phyloP scores from a whole-genome alignment of 2,329 filamentous ascomycete genomes.

The Rutstroemia sydowiana region DNA sequence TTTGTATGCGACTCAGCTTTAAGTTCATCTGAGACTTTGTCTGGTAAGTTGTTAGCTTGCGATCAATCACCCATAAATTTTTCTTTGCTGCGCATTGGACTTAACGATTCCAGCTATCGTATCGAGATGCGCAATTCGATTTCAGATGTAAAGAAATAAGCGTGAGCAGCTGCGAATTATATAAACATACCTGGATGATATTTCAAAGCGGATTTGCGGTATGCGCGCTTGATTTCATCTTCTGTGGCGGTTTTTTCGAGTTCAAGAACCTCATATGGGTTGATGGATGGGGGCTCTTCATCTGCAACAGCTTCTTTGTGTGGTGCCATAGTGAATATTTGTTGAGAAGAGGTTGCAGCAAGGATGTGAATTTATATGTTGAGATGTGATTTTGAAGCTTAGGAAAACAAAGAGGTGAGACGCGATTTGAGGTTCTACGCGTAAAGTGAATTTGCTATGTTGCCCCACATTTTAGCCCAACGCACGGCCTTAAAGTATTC shows the following conservation, averaged over 20 bases:
- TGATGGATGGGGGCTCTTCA: constrained; percentile 35
- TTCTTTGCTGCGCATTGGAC: not conserved
- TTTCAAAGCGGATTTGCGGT: constrained; percentile 82
- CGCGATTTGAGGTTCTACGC: too few relatives aligned
- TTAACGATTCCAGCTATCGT: not conserved
- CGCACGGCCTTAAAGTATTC: too few relatives aligned
- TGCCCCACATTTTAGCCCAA: too few relatives aligned
- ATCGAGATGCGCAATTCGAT: not conserved
- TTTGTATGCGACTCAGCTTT: constrained; percentile 67
- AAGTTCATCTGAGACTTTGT: constrained; percentile 65
- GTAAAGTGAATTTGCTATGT: too few relatives aligned
- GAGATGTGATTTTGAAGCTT: too few relatives aligned
- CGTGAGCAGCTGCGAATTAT: not conserved
- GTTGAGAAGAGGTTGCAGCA: too few relatives aligned
- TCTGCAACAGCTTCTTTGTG: constrained; percentile 21
- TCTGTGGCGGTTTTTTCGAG: constrained; percentile 64
- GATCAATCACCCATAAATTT: too few relatives aligned
- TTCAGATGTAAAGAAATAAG: not conserved
- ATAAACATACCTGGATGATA: constrained; percentile 67
- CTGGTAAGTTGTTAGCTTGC: constrained; percentile 37
- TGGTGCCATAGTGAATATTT: constrained; percentile 9
- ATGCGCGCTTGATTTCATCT: constrained; percentile 80
- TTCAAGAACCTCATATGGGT: constrained; percentile 75
- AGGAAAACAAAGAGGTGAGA: too few relatives aligned
- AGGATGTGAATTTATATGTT: too few relatives aligned